Conservation (phyloP, 139 green algal genomes). For the Gonium pectorale region DNA sequence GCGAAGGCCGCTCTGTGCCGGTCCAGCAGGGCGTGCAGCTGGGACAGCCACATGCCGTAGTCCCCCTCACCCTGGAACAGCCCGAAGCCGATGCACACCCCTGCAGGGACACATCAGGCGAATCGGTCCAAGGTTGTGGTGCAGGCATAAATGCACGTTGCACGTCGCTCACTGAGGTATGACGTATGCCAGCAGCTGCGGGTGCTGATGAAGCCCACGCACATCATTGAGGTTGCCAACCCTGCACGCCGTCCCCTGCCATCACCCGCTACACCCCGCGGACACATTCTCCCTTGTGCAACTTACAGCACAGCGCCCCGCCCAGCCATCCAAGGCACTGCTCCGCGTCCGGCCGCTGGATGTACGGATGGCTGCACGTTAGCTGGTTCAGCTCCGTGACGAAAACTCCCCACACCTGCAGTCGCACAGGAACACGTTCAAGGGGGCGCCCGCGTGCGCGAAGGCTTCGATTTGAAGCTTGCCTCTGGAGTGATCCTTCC, state of each 20-base stretch:
- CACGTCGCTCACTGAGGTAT: background rate
- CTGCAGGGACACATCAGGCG: background rate
- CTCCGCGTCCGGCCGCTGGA: background rate
- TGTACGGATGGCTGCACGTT: conserved; percentile 9
- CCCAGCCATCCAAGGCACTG: conserved; percentile 9
- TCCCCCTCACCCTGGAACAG: conserved; percentile 11
- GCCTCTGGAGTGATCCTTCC: conserved; percentile 10
- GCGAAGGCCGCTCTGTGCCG: conserved; percentile 4
- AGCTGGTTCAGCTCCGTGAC: conserved; percentile 22
- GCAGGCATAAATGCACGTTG: background rate
- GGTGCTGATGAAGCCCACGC: too few species aligned
- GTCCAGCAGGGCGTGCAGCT: conserved; percentile 5
- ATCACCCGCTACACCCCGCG: too few species aligned
- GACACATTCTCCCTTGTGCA: background rate
- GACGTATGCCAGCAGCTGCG: too few species aligned
- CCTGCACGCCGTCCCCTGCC: too few species aligned
- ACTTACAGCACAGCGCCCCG: background rate
- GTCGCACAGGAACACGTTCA: background rate
- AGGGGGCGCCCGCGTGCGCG: too few species aligned
- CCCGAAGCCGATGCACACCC: conserved; percentile 7
- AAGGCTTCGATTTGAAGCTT: background rate
- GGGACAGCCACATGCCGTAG: conserved; percentile 11
- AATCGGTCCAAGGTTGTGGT: background rate
- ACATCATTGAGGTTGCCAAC: too few species aligned
- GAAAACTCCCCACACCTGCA: conserved; percentile 27